Percentiles rank a stretch among this genome's conserved stretches.
Conservation (phyloP, 1,284 basidiomycete genomes). For the Cystobasidiaceae sp. region DNA sequence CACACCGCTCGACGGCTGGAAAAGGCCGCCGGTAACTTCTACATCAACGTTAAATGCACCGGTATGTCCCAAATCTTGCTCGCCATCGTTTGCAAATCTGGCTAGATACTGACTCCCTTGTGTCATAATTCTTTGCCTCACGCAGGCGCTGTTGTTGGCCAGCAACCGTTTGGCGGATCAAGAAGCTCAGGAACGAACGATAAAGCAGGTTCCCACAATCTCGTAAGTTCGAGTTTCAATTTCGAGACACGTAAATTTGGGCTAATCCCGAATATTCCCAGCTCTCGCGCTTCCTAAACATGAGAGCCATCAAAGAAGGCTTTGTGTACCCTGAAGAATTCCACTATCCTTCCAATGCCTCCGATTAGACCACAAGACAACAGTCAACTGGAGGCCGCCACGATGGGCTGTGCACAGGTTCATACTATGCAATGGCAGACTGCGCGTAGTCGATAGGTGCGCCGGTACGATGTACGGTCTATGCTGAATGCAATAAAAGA, state of each 20-base stretch:
- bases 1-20: constrained; percentile 71
- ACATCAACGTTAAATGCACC: constrained; percentile 62
- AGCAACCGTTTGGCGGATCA: constrained; percentile 95
- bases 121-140: too few relatives aligned
- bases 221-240: constrained; percentile 66
- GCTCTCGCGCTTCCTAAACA: constrained; percentile 53
- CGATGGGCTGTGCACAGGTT: too few relatives aligned
- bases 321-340: constrained; percentile 73
- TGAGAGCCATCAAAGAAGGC: constrained; percentile 93
- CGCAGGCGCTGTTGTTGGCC: constrained; percentile 68
- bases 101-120: too few relatives aligned
- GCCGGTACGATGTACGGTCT: too few relatives aligned
- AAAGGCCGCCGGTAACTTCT: constrained; percentile 74
- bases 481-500: too few relatives aligned
- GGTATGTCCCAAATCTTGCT: too few relatives aligned
- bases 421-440: too few relatives aligned
- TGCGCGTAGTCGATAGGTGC: too few relatives aligned
- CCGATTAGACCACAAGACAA: too few relatives aligned
- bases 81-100: too few relatives aligned
- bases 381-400: too few relatives aligned
- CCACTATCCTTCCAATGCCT: constrained; percentile 72
- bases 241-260: background rate
- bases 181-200: constrained; percentile 95
- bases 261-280: constrained; percentile 21
- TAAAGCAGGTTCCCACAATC: constrained; percentile 88